A percentile compares a stretch with the other conserved stretches of the same genome.
phyloP scores from a whole-genome alignment of 768 basidiomycete genomes.

The Auriscalpium microsporum region DNA sequence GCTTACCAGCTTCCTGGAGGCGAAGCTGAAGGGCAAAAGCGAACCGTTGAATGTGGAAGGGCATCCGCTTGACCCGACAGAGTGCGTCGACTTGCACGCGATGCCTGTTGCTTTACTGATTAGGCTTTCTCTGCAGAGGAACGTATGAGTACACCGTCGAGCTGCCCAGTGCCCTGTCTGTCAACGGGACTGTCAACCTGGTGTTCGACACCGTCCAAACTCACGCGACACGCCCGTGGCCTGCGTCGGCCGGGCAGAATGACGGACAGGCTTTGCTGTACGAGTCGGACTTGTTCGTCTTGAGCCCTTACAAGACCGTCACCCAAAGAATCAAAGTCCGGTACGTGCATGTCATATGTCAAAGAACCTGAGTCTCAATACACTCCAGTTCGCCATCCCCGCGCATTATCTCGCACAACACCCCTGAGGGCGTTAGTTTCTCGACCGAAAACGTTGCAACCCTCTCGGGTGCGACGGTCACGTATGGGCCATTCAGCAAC shows the following conservation, averaged over 20 bases:
- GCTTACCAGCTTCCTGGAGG: slow-evolving; percentile 72
- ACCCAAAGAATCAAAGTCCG: slow-evolving; percentile 84
- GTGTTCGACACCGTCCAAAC: slow-evolving; percentile 74
- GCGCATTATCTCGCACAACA: slow-evolving; percentile 62
- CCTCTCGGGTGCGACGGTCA: slow-evolving; percentile 72
- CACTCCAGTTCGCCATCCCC: slow-evolving; percentile 56
- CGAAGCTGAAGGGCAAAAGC: slow-evolving; percentile 65
- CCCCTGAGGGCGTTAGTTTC: slow-evolving; percentile 53
- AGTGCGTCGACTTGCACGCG: slow-evolving; percentile 34
- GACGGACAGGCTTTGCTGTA: slow-evolving; percentile 80
- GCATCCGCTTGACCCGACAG: slow-evolving; percentile 37
- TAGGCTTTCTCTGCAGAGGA: slow-evolving; percentile 19
- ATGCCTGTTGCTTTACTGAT: background rate
- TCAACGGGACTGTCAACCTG: slow-evolving; percentile 60
- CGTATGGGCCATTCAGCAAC: slow-evolving; percentile 82
- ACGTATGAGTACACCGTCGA: slow-evolving; percentile 51
- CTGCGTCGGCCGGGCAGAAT: slow-evolving; percentile 59
- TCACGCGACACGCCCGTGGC: slow-evolving; percentile 72
- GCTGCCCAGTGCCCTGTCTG: slow-evolving; percentile 50
- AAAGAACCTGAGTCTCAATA: background rate
- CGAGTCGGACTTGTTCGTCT: slow-evolving; percentile 64
- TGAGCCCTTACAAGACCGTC: slow-evolving; percentile 75
- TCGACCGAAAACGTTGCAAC: slow-evolving; percentile 51
- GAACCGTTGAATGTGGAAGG: slow-evolving; percentile 43
- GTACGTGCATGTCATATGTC: slow-evolving; percentile 34